Conservation (phyloP, 495 filamentous ascomycete species). For the Thermothielavioides terrestris region DNA sequence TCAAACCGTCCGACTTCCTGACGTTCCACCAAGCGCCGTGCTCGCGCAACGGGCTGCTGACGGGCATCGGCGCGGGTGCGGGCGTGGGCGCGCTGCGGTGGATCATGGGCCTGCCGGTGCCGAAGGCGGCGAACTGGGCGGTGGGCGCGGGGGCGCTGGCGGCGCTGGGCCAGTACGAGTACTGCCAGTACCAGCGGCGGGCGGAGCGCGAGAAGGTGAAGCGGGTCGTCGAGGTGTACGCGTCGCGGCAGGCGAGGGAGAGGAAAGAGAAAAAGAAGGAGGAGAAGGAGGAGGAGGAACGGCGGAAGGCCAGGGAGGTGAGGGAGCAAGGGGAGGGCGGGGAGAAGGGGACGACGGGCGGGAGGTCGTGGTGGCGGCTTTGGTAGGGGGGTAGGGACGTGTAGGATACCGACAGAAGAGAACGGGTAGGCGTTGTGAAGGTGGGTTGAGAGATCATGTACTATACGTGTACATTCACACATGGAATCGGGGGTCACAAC, state of each 20-base stretch:
- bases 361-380: slow-evolving; percentile 46
- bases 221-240: slow-evolving; percentile 69
- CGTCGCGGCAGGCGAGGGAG: slow-evolving; percentile 51
- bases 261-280: slow-evolving; percentile 36
- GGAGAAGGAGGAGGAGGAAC: slow-evolving; percentile 39
- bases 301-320: too few species aligned
- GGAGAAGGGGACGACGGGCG: slow-evolving; percentile 26
- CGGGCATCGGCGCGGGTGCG: slow-evolving; percentile 71
- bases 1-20: slow-evolving; percentile 60
- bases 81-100: slow-evolving; percentile 61
- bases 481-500: too few species aligned
- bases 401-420: background rate
- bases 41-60: slow-evolving; percentile 69
- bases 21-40: slow-evolving; percentile 74
- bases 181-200: slow-evolving; percentile 61
- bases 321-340: slow-evolving; percentile 41
- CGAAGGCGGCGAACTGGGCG: slow-evolving; percentile 70
- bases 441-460: background rate
- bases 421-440: background rate
- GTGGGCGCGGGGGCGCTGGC: slow-evolving; percentile 61
- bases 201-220: slow-evolving; percentile 72
- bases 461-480: too few species aligned
- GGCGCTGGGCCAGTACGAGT: slow-evolving; percentile 64
- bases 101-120: slow-evolving; percentile 51
- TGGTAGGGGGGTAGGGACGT: slow-evolving; percentile 31